These are phyloP conservation scores for Plantago coronopus DNA, from an alignment of 305 asterid species.

Conservation along the genomic window DNA sequence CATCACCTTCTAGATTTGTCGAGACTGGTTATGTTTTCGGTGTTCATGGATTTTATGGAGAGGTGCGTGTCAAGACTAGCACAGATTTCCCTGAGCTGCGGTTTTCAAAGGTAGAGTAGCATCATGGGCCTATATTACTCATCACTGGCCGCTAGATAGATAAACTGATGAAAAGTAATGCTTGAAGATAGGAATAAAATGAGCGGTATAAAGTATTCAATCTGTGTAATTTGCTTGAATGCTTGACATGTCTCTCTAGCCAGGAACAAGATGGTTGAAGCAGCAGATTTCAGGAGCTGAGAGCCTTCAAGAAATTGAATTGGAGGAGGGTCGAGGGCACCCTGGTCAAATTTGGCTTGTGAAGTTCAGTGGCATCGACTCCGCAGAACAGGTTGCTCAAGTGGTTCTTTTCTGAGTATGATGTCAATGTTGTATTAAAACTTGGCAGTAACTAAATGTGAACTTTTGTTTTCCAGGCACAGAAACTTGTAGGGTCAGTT, in stretches of 20 bases:
- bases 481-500: conserved; percentile 80
- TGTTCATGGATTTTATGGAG: conserved; percentile 87
- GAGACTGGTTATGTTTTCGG: conserved; percentile 84
- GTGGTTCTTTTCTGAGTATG: conserved; percentile 18
- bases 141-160: background rate
- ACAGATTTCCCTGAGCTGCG: conserved; percentile 93
- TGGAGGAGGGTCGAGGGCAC: conserved; percentile 84
- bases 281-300: conserved; percentile 70
- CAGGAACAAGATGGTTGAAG: conserved; percentile 93
- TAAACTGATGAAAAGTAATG: conserved; percentile 4
- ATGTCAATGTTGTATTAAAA: conserved; percentile 15
- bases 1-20: conserved; percentile 42
- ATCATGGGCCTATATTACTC: background rate
- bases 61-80: conserved; percentile 68
- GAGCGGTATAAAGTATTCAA: background rate
- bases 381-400: conserved; percentile 65
- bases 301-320: conserved; percentile 66
- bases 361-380: conserved; percentile 50
- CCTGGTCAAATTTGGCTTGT: conserved; percentile 88
- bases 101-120: conserved; percentile 66
- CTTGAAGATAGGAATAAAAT: background rate
- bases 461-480: conserved; percentile 53
- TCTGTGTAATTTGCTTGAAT: conserved; percentile 22
- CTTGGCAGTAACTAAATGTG: conserved; percentile 16
- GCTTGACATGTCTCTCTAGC: conserved; percentile 41